These are phyloP conservation scores for Exutisphaerella laricina DNA, from an alignment of 2,329 filamentous ascomycete species.

Conservation along the genomic window DNA sequence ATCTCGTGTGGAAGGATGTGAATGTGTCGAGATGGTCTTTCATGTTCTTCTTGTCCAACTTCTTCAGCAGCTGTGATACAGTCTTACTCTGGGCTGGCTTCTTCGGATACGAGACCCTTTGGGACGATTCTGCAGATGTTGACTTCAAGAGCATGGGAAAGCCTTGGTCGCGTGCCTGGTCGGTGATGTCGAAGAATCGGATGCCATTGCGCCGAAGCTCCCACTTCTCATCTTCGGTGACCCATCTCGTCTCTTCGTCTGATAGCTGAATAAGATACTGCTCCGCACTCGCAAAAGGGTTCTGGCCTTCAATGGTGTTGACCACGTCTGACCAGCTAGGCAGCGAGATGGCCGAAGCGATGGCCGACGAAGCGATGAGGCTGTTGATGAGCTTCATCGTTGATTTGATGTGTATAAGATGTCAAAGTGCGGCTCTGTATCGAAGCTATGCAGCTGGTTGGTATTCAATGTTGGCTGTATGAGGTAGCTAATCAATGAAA, in stretches of 20 bases:
- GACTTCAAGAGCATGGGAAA: slow-evolving; percentile 5
- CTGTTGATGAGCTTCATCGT: slow-evolving; percentile 23
- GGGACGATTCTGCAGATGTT: slow-evolving; percentile 34
- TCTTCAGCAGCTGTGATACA: slow-evolving; percentile 60
- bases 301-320: slow-evolving; percentile 24
- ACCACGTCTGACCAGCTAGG: slow-evolving; percentile 19
- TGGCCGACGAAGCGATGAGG: slow-evolving; percentile 19
- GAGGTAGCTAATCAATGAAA: too few species aligned
- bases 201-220: slow-evolving; percentile 72
- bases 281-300: slow-evolving; percentile 37
- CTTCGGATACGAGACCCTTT: slow-evolving; percentile 56
- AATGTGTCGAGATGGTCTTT: slow-evolving; percentile 69
- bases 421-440: too few species aligned
- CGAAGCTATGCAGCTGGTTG: too few species aligned
- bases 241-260: slow-evolving; percentile 78
- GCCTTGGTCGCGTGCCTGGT: slow-evolving; percentile 50
- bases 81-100: slow-evolving; percentile 60
- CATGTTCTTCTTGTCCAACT: slow-evolving; percentile 72
- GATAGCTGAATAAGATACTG: slow-evolving; percentile 74
- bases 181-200: slow-evolving; percentile 93
- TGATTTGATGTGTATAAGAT: too few species aligned
- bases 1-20: slow-evolving; percentile 73
- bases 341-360: slow-evolving; percentile 21
- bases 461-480: too few species aligned
- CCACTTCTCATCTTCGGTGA: slow-evolving; percentile 96